Conservation (phyloP, 257 asterid species). For the Gynochthodes officinalis region DNA sequence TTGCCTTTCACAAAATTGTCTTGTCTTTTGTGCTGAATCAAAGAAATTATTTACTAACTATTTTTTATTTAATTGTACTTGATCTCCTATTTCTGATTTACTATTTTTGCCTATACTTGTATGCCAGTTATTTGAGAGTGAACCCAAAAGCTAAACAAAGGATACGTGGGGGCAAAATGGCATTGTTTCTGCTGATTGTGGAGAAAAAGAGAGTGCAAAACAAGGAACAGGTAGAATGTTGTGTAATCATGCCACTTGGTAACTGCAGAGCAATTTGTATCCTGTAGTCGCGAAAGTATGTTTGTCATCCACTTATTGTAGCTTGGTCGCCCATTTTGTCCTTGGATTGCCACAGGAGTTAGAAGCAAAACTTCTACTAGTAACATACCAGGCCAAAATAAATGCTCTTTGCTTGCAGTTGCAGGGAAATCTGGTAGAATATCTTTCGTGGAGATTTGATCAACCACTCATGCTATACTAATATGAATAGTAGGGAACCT, state of each 20-base stretch:
- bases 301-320: constrained; percentile 61
- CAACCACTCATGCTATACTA: constrained; percentile 61
- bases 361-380: constrained; percentile 39
- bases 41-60: neutral
- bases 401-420: constrained; percentile 74
- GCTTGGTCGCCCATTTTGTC: constrained; percentile 86
- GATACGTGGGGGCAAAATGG: constrained; percentile 14
- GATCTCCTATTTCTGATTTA: neutral
- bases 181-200: constrained; percentile 25
- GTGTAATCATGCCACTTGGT: constrained; percentile 34
- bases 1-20: neutral
- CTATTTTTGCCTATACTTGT: constrained; percentile 18
- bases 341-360: constrained; percentile 27
- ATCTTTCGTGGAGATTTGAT: constrained; percentile 69
- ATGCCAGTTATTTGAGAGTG: constrained; percentile 38
- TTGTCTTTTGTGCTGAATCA: neutral
- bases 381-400: constrained; percentile 30
- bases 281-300: constrained; percentile 74
- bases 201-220: constrained; percentile 31
- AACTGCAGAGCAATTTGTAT: constrained; percentile 61
- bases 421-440: constrained; percentile 77
- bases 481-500: constrained; percentile 25
- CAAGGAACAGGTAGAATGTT: constrained; percentile 29
- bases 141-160: constrained; percentile 29
- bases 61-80: neutral